Evolutionary conservation across 345 rosid species (phyloP).

Genomic region (Corchorus olitorius): DNA sequence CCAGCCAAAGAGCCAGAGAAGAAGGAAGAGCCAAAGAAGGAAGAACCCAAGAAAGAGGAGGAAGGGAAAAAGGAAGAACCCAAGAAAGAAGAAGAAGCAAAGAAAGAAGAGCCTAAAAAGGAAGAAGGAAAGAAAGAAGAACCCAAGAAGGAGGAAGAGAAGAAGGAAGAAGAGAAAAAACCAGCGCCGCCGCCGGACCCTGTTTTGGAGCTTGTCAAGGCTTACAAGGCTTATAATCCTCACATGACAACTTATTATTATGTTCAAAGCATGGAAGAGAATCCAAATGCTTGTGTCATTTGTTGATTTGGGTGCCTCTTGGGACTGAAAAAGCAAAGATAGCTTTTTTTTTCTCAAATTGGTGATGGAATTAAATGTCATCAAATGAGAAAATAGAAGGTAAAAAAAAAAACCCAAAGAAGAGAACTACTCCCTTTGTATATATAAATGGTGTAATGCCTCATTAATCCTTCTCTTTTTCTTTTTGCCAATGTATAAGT

Average conservation of each 20-base stretch:
- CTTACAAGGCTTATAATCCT: slow-evolving; percentile 87
- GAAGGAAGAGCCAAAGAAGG: slow-evolving; percentile 68
- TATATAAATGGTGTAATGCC: slow-evolving; percentile 13
- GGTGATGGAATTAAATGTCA: slow-evolving; percentile 35
- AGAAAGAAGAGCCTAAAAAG: slow-evolving; percentile 61
- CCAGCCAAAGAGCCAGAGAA: slow-evolving; percentile 89
- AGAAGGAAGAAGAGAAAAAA: slow-evolving; percentile 40
- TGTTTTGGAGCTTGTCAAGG: slow-evolving; percentile 69
- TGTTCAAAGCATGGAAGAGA: slow-evolving; percentile 89
- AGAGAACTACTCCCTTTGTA: slow-evolving; percentile 4
- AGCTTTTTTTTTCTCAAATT: neutral
- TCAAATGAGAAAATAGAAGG: slow-evolving; percentile 25
- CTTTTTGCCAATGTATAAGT: neutral
- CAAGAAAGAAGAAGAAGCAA: slow-evolving; percentile 53
- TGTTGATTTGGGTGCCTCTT: slow-evolving; percentile 28
- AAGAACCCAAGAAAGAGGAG: slow-evolving; percentile 63
- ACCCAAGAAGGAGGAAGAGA: slow-evolving; percentile 37
- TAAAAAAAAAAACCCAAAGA: slow-evolving; percentile 11
- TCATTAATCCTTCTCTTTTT: slow-evolving; percentile 3
- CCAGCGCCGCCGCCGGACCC: slow-evolving; percentile 57
- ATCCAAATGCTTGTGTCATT: slow-evolving; percentile 93
- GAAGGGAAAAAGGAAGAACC: slow-evolving; percentile 44
- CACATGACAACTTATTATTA: slow-evolving; percentile 66
- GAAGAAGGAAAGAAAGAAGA: slow-evolving; percentile 56
- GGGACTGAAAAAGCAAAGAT: neutral